Evolutionary conservation across 176 grass and related monocot genomes (phyloP).

Genomic region (Oryza coarctata): DNA sequence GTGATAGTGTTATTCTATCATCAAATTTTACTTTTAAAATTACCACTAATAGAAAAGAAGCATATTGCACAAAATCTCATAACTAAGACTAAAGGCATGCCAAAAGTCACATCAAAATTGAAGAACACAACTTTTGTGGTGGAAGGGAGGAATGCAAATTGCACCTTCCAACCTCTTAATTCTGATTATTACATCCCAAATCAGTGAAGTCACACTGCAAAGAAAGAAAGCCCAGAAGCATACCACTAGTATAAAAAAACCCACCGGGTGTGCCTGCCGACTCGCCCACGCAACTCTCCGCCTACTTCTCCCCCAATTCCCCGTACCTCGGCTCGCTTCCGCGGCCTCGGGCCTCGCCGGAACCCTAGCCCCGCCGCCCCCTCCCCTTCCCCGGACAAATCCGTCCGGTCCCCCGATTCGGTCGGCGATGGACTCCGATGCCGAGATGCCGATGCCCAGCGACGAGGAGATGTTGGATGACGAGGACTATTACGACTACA

Average conservation of each 20-base stretch:
- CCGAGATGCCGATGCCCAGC: slow-evolving; percentile 60
- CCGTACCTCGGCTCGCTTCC: background rate
- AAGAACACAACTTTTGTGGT: too few species aligned
- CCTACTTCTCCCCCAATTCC: background rate
- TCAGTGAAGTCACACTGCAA: too few species aligned
- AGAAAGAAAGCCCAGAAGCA: too few species aligned
- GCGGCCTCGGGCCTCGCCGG: slow-evolving; percentile 28
- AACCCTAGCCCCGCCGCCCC: slow-evolving; percentile 21
- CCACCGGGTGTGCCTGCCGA: background rate
- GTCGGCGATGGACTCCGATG: slow-evolving; percentile 67
- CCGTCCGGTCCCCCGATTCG: slow-evolving; percentile 22
- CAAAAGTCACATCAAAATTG: too few species aligned
- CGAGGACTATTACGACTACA: slow-evolving; percentile 68
- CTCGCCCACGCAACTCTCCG: slow-evolving; percentile 35
- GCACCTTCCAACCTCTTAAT: too few species aligned
- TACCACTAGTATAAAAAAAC: background rate
- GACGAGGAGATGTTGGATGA: slow-evolving; percentile 71
- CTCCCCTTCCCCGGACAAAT: background rate
- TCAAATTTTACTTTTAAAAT: background rate
- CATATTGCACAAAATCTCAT: background rate
- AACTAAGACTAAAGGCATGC: too few species aligned
- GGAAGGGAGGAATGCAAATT: too few species aligned
- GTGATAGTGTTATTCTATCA: background rate
- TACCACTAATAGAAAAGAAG: background rate
- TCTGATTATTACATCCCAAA: too few species aligned